These are phyloP conservation scores for Hypoxylon rubiginosum DNA, from an alignment of 2,329 filamentous ascomycete species.

Conservation along the genomic window DNA sequence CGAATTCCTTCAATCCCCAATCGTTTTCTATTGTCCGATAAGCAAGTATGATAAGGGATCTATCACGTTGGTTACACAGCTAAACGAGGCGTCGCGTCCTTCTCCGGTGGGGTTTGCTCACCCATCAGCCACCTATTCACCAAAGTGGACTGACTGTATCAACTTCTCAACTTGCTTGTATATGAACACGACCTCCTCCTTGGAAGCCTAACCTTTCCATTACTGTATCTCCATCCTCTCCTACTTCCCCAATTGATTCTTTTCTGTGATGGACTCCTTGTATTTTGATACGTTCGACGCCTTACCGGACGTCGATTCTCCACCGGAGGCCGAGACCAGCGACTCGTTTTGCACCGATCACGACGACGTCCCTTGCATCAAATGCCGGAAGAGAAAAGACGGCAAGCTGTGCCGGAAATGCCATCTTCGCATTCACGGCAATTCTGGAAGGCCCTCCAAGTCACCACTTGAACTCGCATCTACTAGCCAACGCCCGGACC, in stretches of 20 bases:
- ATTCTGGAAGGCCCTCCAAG: not conserved
- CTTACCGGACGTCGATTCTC: not conserved
- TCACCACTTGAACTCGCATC: not conserved
- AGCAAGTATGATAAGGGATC: not conserved
- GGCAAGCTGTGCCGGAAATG: not conserved
- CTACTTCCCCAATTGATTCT: not conserved
- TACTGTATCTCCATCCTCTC: not conserved
- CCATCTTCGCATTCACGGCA: not conserved
- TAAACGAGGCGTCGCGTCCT: not conserved
- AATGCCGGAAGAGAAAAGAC: not conserved
- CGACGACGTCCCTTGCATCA: not conserved
- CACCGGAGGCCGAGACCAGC: not conserved
- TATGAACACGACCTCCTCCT: not conserved
- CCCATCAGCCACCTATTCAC: not conserved
- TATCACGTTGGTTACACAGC: not conserved
- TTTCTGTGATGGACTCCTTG: not conserved
- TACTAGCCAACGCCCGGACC: not conserved
- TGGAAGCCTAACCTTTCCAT: not conserved
- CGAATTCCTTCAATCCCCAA: not conserved
- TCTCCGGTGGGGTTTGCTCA: conserved; percentile 2
- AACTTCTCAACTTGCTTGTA: not conserved
- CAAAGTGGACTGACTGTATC: not conserved
- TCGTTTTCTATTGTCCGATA: not conserved
- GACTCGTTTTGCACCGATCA: not conserved
- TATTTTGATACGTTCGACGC: not conserved